phyloP scores from a whole-genome alignment of 164 flowering plant species.

The Kalanchoe fedtschenkoi region DNA sequence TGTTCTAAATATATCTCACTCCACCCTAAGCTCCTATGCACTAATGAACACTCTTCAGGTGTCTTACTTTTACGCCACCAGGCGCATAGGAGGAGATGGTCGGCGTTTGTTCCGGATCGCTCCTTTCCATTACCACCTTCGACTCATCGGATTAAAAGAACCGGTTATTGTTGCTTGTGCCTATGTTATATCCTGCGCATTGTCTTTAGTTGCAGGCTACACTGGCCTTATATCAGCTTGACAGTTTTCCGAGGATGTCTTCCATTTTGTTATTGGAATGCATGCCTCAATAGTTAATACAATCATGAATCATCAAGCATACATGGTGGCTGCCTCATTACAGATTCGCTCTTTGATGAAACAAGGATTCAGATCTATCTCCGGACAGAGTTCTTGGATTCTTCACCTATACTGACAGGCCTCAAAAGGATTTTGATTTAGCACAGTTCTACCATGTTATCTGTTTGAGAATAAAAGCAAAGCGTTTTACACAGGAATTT shows the following conservation, averaged over 20 bases:
- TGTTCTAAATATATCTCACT: background rate
- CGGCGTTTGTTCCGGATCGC: conserved; percentile 52
- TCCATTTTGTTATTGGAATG: background rate
- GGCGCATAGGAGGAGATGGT: conserved; percentile 34
- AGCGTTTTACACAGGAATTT: too few species aligned
- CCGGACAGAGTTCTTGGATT: too few species aligned
- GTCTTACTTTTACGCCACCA: conserved; percentile 39
- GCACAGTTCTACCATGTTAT: too few species aligned
- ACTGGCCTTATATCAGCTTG: conserved; percentile 74
- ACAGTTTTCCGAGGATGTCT: background rate
- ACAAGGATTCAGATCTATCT: too few species aligned
- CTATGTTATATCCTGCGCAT: conserved; percentile 39
- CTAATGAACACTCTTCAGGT: conserved; percentile 23
- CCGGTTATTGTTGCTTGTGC: conserved; percentile 59
- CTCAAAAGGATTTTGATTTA: too few species aligned
- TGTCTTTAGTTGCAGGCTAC: conserved; percentile 60
- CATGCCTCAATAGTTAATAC: too few species aligned
- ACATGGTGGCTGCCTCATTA: too few species aligned
- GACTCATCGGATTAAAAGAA: conserved; percentile 48
- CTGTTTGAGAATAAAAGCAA: too few species aligned
- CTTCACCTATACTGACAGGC: too few species aligned
- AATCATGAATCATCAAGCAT: too few species aligned
- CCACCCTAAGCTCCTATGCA: background rate
- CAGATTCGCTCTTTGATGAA: too few species aligned
- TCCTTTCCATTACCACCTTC: conserved; percentile 70